Conservation (phyloP, 805 yeast genomes). For the Barnettozyma sucrosica region DNA sequence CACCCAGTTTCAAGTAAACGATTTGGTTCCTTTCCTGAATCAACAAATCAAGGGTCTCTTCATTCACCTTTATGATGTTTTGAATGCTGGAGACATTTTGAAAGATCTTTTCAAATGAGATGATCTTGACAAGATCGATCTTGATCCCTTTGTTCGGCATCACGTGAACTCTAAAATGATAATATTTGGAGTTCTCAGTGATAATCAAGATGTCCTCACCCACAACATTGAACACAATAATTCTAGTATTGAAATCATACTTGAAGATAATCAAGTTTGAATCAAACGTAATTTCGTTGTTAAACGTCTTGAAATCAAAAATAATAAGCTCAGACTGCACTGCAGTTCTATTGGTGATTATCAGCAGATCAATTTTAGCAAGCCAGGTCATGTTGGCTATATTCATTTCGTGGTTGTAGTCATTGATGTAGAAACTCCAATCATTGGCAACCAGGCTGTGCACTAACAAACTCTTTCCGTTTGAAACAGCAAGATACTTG, state of each 20-base stretch:
- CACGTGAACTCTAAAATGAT: conserved; percentile 22
- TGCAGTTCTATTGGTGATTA: conserved; percentile 17
- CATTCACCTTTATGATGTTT: conserved; percentile 13
- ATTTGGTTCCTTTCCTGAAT: conserved; percentile 24
- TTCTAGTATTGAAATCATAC: conserved; percentile 23
- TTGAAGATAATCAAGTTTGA: conserved; percentile 25
- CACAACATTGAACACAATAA: conserved; percentile 18
- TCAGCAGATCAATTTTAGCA: conserved; percentile 13
- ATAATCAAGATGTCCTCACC: conserved; percentile 20
- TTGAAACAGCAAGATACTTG: conserved; percentile 21
- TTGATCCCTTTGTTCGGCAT: conserved; percentile 11
- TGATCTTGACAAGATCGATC: conserved; percentile 18
- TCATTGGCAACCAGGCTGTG: conserved; percentile 19
- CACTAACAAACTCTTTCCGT: conserved; percentile 15
- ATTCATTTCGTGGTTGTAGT: conserved; percentile 18
- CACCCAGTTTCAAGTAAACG: conserved; percentile 13
- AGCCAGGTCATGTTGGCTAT: conserved; percentile 20
- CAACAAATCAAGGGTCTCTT: conserved; percentile 18
- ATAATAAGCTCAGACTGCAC: conserved; percentile 21
- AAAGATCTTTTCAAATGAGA: conserved; percentile 17
- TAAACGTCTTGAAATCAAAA: conserved; percentile 21
- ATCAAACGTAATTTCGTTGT: conserved; percentile 16
- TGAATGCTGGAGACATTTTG: conserved; percentile 7
- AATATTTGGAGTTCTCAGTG: conserved; percentile 14
- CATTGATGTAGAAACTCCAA: conserved; percentile 27